phyloP scores from a whole-genome alignment of 1,284 basidiomycete species.

The Puccinia polysora region DNA sequence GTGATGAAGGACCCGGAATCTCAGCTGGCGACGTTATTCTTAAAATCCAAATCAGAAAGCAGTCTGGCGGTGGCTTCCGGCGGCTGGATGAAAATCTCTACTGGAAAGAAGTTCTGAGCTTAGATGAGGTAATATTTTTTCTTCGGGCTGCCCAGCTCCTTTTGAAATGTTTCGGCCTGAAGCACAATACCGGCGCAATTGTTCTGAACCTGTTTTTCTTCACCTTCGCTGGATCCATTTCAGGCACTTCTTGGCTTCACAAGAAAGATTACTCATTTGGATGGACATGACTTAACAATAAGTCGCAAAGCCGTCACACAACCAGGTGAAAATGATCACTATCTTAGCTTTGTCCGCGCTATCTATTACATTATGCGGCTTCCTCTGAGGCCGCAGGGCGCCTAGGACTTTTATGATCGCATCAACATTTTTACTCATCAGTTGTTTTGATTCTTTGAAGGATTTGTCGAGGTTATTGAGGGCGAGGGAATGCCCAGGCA shows the following conservation, averaged over 20 bases:
- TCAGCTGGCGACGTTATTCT: slow-evolving; percentile 85
- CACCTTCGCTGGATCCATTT: slow-evolving; percentile 46
- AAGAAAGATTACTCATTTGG: slow-evolving; percentile 79
- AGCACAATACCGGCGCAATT: neutral
- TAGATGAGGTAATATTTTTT: slow-evolving; percentile 69
- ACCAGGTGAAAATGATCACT: slow-evolving; percentile 60
- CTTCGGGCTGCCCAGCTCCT: neutral
- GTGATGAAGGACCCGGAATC: slow-evolving; percentile 87
- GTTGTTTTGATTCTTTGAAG: slow-evolving; percentile 53
- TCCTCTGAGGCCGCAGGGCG: no score
- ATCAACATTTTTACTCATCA: neutral
- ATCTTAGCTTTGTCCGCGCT: no score
- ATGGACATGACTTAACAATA: slow-evolving; percentile 73
- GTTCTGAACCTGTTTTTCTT: neutral
- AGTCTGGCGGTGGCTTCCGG: slow-evolving; percentile 67
- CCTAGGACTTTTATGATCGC: no score
- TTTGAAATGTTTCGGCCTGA: neutral
- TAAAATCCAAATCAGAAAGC: slow-evolving; percentile 67
- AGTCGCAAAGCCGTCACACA: slow-evolving; percentile 75
- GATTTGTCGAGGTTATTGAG: slow-evolving; percentile 75
- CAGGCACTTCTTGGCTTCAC: slow-evolving; percentile 76
- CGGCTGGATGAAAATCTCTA: slow-evolving; percentile 82
- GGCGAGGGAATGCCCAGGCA: slow-evolving; percentile 64
- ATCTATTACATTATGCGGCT: no score
- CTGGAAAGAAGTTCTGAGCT: slow-evolving; percentile 78